Percentiles rank a stretch among this genome's conserved stretches.
Evolutionary conservation across 805 yeast genomes (phyloP).

Genomic region (Ogataea wickerhamii): DNA sequence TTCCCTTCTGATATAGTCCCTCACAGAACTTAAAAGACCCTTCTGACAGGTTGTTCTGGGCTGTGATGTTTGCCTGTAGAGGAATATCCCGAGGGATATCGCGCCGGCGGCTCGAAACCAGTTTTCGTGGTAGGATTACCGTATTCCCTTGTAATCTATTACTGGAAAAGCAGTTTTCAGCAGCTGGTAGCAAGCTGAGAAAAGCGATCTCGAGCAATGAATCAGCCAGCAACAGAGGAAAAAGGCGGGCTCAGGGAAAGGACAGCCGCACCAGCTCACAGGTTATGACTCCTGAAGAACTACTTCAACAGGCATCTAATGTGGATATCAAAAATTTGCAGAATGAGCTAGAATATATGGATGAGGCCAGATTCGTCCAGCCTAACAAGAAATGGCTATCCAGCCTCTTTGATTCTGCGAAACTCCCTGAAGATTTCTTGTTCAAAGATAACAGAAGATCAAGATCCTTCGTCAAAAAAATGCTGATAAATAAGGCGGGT

Average conservation of each 20-base stretch:
- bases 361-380: conserved; percentile 21
- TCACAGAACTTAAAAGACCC: too few species aligned
- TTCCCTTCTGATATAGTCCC: too few species aligned
- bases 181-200: too few species aligned
- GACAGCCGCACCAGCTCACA: conserved; percentile 7
- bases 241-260: background rate
- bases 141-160: too few species aligned
- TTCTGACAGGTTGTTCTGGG: too few species aligned
- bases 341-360: conserved; percentile 20
- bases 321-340: conserved; percentile 27
- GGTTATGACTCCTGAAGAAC: conserved; percentile 32
- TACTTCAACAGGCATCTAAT: conserved; percentile 24
- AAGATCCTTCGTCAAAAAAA: conserved; percentile 3
- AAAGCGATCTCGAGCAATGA: too few species aligned
- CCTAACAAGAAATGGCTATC: conserved; percentile 33
- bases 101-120: too few species aligned
- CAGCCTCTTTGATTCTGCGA: conserved; percentile 5
- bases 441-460: conserved; percentile 16
- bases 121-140: too few species aligned
- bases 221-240: conserved; percentile 1
- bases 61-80: too few species aligned
- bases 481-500: conserved; percentile 8
- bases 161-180: too few species aligned
- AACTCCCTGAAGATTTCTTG: conserved; percentile 15
- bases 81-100: too few species aligned